Evolutionary conservation across 1,284 basidiomycete species (phyloP).

Genomic region (Ganoderma multipileum): DNA sequence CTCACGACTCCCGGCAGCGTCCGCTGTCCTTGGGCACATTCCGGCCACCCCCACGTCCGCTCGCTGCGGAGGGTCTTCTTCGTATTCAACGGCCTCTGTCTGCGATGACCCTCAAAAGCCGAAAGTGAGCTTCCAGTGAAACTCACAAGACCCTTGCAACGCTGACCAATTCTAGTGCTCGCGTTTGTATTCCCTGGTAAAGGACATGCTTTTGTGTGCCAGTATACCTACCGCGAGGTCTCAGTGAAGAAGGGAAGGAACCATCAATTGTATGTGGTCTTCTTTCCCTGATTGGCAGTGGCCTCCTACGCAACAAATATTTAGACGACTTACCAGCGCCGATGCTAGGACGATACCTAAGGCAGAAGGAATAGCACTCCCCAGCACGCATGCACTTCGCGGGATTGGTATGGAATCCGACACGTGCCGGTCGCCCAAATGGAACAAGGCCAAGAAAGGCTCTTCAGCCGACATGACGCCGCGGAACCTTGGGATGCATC

Average conservation of each 20-base stretch:
- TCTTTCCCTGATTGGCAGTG: not conserved
- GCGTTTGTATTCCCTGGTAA: not conserved
- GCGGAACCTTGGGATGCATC: not conserved
- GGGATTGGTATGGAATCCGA: not conserved
- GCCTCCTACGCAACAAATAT: not conserved
- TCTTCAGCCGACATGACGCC: not conserved
- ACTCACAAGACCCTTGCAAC: slow-evolving; percentile 1
- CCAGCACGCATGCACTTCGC: not conserved
- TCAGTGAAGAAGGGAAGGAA: not conserved
- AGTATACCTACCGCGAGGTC: not conserved
- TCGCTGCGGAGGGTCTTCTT: not conserved
- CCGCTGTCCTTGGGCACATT: not conserved
- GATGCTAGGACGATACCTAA: not conserved
- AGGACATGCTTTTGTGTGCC: not conserved
- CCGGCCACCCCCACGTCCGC: not conserved
- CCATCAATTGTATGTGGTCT: not conserved
- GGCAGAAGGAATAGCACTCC: not conserved
- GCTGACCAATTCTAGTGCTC: not conserved
- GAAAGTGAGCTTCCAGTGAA: not conserved
- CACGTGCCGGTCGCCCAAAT: not conserved
- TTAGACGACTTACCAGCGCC: not conserved
- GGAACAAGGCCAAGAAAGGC: not conserved
- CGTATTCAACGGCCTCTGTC: not conserved
- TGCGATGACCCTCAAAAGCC: not conserved
- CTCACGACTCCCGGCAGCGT: not conserved